Evolutionary conservation across 1,139 yeast species (phyloP), one percentile per base, ranked within the genome.

Genomic region (Suhomyces maxii): DNA sequence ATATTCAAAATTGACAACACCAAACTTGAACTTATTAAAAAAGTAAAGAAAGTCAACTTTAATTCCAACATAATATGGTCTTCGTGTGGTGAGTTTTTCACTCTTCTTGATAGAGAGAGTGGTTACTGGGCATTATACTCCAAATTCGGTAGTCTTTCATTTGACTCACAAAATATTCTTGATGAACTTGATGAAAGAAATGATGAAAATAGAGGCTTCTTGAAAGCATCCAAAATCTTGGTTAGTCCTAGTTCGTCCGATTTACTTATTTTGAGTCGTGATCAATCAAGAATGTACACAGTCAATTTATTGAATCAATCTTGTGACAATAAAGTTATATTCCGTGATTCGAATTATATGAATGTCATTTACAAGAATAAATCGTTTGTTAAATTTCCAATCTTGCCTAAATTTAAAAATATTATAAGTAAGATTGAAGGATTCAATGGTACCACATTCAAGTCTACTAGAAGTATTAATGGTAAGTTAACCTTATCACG

Each of bases 71-170:
- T 13, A 31, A 30, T 53, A 23, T 74, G 79, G 79, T 64, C 77
- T 0, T 62, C 69, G 1, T 63, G 71, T 54, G 79, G 79, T 3
- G 58, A 58, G 18, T 73, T 65, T 47, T 67, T 73, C 46, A 52
- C 57, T 2, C 30, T 64, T 2, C 47, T 64, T 11, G 57, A 64
- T 46, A 34, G 45, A 7, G 44, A 47, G 3, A 52, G 61, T 13
- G 68, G 67, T 0, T 50, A 51, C 34, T 75, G 78, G 79, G 58
- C 61, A 11, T 51, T 73, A 6, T 55, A 60, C 33, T 66, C 77
- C 4, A 68, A 65, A 48, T 73, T 71, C 49, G 79, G 79, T 1
- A 61, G 62, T 35, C 48, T 54, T 3, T 55, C 64, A 9, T 72
- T 70, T 49, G 63, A 61, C 45, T 66, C 76, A 0, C 50, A 53